These are phyloP conservation scores for Hevea brasiliensis DNA, from an alignment of 345 rosid species.

Conservation along the genomic window DNA sequence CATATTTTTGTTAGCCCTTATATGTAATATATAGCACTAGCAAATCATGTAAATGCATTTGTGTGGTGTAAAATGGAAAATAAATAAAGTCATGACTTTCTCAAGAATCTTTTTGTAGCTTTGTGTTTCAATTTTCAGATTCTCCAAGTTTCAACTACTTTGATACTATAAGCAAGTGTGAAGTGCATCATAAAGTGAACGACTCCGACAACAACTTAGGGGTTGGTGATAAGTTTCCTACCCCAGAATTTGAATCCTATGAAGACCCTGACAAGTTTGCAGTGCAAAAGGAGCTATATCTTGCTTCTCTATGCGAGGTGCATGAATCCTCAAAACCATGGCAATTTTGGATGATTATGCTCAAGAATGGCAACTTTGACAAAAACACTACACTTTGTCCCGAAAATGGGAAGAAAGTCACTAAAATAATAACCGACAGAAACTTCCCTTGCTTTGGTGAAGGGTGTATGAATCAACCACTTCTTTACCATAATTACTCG, in stretches of 20 bases:
- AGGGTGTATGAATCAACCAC: constrained; percentile 36
- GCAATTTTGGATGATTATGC: constrained; percentile 35
- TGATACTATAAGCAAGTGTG: constrained; percentile 36
- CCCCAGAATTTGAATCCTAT: constrained; percentile 31
- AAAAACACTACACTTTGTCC: constrained; percentile 26
- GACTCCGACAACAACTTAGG: constrained; percentile 21
- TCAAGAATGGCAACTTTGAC: constrained; percentile 32
- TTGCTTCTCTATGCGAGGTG: constrained; percentile 26
- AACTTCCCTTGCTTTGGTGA: constrained; percentile 30
- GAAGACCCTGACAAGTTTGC: constrained; percentile 39
- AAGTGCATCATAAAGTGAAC: constrained; percentile 27
- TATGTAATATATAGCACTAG: not conserved
- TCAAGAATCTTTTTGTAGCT: constrained; percentile 8
- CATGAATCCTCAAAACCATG: constrained; percentile 27
- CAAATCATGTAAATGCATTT: not conserved
- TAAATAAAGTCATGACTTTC: not conserved
- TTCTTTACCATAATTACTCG: constrained; percentile 24
- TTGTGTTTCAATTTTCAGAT: constrained; percentile 30
- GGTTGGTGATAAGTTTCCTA: constrained; percentile 49
- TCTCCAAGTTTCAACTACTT: constrained; percentile 14
- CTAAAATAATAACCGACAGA: constrained; percentile 16
- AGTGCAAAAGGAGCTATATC: constrained; percentile 25
- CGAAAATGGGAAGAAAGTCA: constrained; percentile 28
- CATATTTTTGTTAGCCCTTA: not conserved
- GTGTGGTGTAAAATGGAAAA: not conserved